phyloP scores from a whole-genome alignment of 352 stramenopile genomes.

The Phytopythium delawarense region DNA sequence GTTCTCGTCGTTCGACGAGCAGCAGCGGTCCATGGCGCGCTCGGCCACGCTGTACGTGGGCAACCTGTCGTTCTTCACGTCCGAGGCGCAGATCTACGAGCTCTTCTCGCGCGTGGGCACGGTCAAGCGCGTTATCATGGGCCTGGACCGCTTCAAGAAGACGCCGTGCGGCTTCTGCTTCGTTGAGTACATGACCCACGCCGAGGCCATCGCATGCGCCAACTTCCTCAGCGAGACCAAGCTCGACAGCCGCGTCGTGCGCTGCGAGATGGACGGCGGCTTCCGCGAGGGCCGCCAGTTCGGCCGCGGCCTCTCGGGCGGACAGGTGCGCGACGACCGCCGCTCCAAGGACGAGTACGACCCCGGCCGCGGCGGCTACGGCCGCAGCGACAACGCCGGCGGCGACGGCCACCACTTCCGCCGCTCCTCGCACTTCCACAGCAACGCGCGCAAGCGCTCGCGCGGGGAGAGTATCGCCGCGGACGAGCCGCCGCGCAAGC shows the following conservation, averaged over 20 bases:
- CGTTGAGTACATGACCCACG: conserved; percentile 88
- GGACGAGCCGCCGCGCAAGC: conserved; percentile 45
- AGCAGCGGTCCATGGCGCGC: conserved; percentile 90
- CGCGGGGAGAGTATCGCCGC: conserved; percentile 41
- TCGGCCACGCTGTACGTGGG: conserved; percentile 96
- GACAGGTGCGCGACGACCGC: conserved; percentile 82
- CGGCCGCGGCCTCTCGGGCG: conserved; percentile 71
- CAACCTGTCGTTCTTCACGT: conserved; percentile 97
- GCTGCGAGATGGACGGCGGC: conserved; percentile 86
- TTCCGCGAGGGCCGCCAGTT: conserved; percentile 87
- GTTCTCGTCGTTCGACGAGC: conserved; percentile 89
- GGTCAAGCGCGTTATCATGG: conserved; percentile 94
- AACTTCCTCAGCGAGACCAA: conserved; percentile 87
- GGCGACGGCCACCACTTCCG: conserved; percentile 68
- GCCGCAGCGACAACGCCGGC: conserved; percentile 51
- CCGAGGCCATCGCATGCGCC: conserved; percentile 65
- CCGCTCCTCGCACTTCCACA: conserved; percentile 29
- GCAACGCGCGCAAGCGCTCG: conserved; percentile 40
- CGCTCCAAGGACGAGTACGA: conserved; percentile 86
- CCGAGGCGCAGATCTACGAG: conserved; percentile 92
- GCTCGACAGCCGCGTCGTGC: conserved; percentile 85
- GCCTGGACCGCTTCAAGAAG: conserved; percentile 94
- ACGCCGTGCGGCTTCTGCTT: conserved; percentile 98
- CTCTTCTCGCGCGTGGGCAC: conserved; percentile 93
- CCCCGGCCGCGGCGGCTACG: conserved; percentile 71